Evolutionary conservation across 371 early-diverging fungal genomes (phyloP), one percentile per base, ranked within the genome.

Genomic region (Saksenaea oblongispora): DNA sequence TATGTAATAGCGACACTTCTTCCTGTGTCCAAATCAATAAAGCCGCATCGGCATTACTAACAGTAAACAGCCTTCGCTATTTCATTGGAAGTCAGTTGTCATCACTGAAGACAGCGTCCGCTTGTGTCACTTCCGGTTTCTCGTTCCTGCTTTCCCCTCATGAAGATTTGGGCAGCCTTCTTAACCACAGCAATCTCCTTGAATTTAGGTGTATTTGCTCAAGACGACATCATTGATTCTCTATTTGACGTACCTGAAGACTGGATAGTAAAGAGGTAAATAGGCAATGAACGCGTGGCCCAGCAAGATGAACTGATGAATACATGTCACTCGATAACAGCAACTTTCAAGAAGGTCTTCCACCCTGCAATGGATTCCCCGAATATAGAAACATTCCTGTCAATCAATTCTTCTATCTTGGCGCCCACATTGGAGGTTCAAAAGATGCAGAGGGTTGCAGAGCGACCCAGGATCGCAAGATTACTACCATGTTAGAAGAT

Each of bases 321-420:
- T 39, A 3, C n/a, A n/a, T n/a, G 39, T n/a, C n/a, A 11, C n/a
- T 39, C n/a, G 22, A 47, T 22, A 22, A 22, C 2, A 22, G 22
- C 0, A 8, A 17, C 22, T 8, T 22, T 47, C 18, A 47, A 14
- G 51, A 22, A 24, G 10, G 11, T 39, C 64, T 69, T 22, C 41
- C 35, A 14, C 74, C 78, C 34, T 80, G 80, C 53, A 80, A 80
- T 41, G 74, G 71, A 5, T 73, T 65, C 17, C 75, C 80, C 0
- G 64, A 77, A 17, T 66, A 73, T 10, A 59, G 65, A 28, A 36
- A 73, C 0, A 31, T 80, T 51, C 77, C 77, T 24, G 56, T 75
- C 26, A 72, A 77, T 34, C 68, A 73, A 34, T 75, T 61, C 4
- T 69, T 77, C 39, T 80, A 70, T 54, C 63, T 75, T 14, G 80